Evolutionary conservation across 495 filamentous ascomycete genomes (phyloP), one percentile per base, ranked within the genome.

Genomic region (Polyplosphaeria fusca): DNA sequence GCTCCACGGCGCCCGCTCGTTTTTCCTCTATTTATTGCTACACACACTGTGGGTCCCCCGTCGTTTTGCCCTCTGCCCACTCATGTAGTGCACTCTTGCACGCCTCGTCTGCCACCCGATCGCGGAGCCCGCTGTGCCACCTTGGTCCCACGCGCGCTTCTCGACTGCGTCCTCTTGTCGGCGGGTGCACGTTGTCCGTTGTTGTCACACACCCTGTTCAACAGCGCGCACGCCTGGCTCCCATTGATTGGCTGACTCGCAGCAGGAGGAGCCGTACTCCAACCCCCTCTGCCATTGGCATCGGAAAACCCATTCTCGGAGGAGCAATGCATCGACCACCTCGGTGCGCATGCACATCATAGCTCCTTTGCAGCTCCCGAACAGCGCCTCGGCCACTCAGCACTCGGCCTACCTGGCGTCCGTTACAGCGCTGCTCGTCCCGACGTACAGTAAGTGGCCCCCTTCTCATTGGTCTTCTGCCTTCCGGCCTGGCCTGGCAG

Each of bases 301-400:
- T 52, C 60, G 45, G 69, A 71, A 26, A 63, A 69, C 55, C 58
- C 63, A 27, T 55, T 71, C 35, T 58, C 63, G 51, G 67, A 71
- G 43, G 60, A 67, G 45, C 67, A 71, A 55, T 67, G 55, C 61
- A 49, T 65, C 50, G 69, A 68, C 26, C 62, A 67, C 23, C 61
- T 70, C 54, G 51, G 58, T 25, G 46, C 58, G 28, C 68, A 71
- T 67, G 67, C 66, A 59, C 63, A 70, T 61, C 66, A 67, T 63
- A 64, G 49, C 28, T 37, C 58, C 19, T 68, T 54, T 52, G 57
- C 66, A 57, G 57, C 45, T 55, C 60, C 55, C 28, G 51, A 66
- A 45, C 57, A 68, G 58, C 69, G 64, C 47, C 46, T 68, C 28
- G 50, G 48, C 44, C 65, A 68, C 52, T 64, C 60, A 45, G 52